Conservation (phyloP, 202 grass and related monocot species). For the Digitaria exilis region DNA sequence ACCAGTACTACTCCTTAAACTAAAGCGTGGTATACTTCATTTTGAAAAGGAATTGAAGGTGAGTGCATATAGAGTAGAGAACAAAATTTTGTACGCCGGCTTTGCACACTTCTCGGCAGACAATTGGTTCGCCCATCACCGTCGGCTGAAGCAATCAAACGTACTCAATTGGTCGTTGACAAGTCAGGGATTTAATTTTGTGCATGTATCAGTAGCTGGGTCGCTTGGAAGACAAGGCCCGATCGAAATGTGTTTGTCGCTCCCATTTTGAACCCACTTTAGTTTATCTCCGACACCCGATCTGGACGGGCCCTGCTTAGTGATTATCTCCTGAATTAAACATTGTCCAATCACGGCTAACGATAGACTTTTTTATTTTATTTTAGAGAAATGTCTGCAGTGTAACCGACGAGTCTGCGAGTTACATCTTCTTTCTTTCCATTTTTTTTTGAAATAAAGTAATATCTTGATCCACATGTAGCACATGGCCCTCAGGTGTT, state of each 20-base stretch:
- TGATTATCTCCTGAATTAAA: neutral
- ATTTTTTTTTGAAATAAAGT: too few species aligned
- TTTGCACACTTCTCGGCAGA: constrained; percentile 5
- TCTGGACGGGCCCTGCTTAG: neutral
- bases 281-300: neutral
- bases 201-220: neutral
- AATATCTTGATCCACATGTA: neutral
- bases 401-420: neutral
- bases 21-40: too few species aligned
- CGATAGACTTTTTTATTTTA: neutral
- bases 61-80: neutral
- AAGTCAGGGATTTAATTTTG: too few species aligned
- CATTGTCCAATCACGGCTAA: neutral
- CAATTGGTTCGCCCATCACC: neutral
- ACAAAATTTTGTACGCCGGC: neutral
- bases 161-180: neutral
- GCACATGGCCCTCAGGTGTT: neutral
- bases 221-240: neutral
- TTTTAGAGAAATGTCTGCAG: neutral
- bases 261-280: neutral
- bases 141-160: neutral
- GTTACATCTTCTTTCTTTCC: too few species aligned
- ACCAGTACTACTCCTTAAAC: neutral
- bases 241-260: neutral
- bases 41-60: neutral